phyloP scores from a whole-genome alignment of 768 basidiomycete genomes.

The Royoungia palumana region DNA sequence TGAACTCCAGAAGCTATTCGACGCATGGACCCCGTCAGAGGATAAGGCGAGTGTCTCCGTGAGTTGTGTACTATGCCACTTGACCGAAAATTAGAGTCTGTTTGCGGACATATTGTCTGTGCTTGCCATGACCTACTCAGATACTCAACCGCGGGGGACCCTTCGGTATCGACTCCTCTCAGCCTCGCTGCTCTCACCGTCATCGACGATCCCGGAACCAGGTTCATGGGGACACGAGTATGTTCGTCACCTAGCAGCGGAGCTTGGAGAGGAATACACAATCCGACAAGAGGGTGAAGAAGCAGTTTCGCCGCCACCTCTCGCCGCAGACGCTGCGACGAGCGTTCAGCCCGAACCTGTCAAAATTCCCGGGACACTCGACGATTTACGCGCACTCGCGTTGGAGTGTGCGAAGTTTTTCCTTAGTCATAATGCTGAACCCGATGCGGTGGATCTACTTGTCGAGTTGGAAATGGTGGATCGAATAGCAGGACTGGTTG shows the following conservation, averaged over 20 bases:
- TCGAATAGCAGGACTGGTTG: slow-evolving; percentile 72
- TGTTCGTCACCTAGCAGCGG: slow-evolving; percentile 92
- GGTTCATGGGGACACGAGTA: slow-evolving; percentile 99
- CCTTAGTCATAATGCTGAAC: slow-evolving; percentile 92
- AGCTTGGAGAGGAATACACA: slow-evolving; percentile 90
- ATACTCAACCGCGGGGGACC: slow-evolving; percentile 94
- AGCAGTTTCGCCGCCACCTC: slow-evolving; percentile 14
- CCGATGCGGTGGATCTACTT: slow-evolving; percentile 94
- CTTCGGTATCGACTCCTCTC: slow-evolving; percentile 89
- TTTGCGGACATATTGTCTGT: slow-evolving; percentile 98
- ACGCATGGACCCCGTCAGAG: slow-evolving; percentile 73
- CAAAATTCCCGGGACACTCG: slow-evolving; percentile 50
- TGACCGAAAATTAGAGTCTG: slow-evolving; percentile 55
- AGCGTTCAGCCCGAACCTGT: slow-evolving; percentile 32
- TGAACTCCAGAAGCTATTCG: slow-evolving; percentile 78
- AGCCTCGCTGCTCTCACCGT: slow-evolving; percentile 59
- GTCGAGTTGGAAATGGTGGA: slow-evolving; percentile 91
- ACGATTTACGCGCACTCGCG: slow-evolving; percentile 74
- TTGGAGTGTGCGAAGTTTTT: slow-evolving; percentile 87
- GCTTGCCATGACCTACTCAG: slow-evolving; percentile 99
- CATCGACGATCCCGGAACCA: slow-evolving; percentile 75
- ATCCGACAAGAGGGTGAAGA: slow-evolving; percentile 58
- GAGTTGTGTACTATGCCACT: not conserved
- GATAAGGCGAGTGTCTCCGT: slow-evolving; percentile 46
- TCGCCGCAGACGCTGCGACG: slow-evolving; percentile 29